These are phyloP conservation scores for Xylaria telfairii DNA, from an alignment of 495 filamentous ascomycete genomes.

Conservation along the genomic window DNA sequence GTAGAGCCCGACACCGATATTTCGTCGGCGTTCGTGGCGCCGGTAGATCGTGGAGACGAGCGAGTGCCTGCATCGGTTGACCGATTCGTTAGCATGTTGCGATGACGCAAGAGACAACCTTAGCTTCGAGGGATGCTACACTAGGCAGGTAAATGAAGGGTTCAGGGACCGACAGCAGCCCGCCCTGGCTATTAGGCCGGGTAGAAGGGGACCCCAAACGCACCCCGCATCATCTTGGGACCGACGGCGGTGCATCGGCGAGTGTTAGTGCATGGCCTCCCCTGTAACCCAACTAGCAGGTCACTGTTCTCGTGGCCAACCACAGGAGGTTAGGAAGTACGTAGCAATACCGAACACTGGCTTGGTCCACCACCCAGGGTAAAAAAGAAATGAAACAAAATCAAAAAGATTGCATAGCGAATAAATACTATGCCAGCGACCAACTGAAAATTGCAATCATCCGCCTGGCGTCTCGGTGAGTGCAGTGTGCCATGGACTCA, in stretches of 20 bases:
- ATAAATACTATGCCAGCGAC: not conserved
- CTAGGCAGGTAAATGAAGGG: conserved; percentile 24
- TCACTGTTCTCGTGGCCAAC: not conserved
- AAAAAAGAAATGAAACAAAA: not conserved
- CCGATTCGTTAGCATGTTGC: conserved; percentile 32
- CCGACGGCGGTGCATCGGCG: conserved; percentile 16
- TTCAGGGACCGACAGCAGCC: no score
- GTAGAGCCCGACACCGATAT: conserved; percentile 3
- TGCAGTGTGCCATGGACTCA: not conserved
- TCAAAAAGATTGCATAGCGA: not conserved
- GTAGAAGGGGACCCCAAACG: conserved; percentile 5
- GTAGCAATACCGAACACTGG: not conserved
- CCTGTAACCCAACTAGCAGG: conserved; percentile 11
- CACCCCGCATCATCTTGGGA: conserved; percentile 24
- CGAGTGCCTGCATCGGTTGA: conserved; percentile 34
- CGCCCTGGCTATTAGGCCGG: no score
- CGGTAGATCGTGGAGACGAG: conserved; percentile 19
- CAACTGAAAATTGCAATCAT: not conserved
- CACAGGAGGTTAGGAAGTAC: not conserved
- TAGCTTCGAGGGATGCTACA: not conserved
- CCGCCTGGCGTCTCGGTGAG: not conserved
- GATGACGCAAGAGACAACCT: conserved; percentile 23
- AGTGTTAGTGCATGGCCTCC: conserved; percentile 16
- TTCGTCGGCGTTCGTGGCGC: conserved; percentile 20
- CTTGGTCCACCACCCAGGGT: not conserved